phyloP scores from a whole-genome alignment of 2,329 filamentous ascomycete genomes.

The Paraconiothyrium brasiliense region DNA sequence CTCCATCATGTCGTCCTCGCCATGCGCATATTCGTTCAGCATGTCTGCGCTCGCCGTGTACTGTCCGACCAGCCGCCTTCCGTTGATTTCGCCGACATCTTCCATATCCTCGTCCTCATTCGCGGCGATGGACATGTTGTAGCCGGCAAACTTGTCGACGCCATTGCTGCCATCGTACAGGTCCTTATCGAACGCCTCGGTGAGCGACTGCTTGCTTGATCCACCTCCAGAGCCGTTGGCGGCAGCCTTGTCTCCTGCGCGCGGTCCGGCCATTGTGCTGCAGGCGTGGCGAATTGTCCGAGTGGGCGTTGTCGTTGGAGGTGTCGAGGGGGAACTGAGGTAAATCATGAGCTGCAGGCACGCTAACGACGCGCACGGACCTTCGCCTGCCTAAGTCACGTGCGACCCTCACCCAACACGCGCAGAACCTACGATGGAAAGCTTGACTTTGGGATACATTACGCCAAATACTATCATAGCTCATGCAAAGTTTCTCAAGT shows the following conservation, averaged over 20 bases:
- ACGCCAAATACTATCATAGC: background rate
- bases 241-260: constrained; percentile 75
- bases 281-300: constrained; percentile 26
- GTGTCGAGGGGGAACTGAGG: constrained; percentile 13
- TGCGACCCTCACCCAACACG: background rate
- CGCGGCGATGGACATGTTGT: constrained; percentile 86
- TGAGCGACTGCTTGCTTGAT: constrained; percentile 90
- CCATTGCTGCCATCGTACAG: constrained; percentile 83
- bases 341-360: constrained; percentile 14
- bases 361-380: constrained; percentile 5
- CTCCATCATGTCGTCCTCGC: constrained; percentile 88
- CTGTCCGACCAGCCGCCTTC: constrained; percentile 86
- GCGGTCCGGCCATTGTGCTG: constrained; percentile 47
- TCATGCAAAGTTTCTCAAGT: background rate
- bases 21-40: constrained; percentile 92
- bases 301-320: constrained; percentile 13
- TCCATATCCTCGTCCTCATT: constrained; percentile 81
- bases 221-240: constrained; percentile 80
- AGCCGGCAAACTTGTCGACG: constrained; percentile 84
- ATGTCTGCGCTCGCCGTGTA: constrained; percentile 93
- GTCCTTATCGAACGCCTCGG: constrained; percentile 85
- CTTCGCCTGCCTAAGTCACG: background rate
- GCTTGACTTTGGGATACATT: background rate
- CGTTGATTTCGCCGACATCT: constrained; percentile 71
- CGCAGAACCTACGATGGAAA: background rate